Percentiles rank a stretch among this genome's conserved stretches.
Evolutionary conservation across 2,329 filamentous ascomycete species (phyloP).

Genomic region (Ascochyta koolunga): DNA sequence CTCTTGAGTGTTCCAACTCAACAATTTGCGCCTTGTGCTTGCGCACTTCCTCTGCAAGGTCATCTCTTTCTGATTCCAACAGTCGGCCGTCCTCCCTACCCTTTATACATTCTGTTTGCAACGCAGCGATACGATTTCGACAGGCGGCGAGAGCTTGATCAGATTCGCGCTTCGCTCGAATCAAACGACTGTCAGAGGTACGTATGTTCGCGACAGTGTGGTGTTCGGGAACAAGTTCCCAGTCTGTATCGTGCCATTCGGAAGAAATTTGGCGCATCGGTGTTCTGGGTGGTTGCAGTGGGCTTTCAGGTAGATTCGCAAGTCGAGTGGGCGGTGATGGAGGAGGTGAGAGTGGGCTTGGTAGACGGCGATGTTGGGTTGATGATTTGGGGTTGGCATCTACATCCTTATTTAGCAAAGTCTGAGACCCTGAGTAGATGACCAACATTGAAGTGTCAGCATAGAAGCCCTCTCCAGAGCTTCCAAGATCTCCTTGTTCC

Average conservation of each 20-base stretch:
- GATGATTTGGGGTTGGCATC: conserved; percentile 35
- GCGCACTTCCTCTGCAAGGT: conserved; percentile 35
- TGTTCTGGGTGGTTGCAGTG: conserved; percentile 26
- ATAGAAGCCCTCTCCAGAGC: conserved; percentile 44
- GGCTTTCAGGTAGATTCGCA: conserved; percentile 21
- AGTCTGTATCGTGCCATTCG: conserved; percentile 32
- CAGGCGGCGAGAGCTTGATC: conserved; percentile 45
- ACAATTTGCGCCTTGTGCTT: conserved; percentile 39
- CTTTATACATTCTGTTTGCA: conserved; percentile 40
- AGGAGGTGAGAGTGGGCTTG: conserved; percentile 41
- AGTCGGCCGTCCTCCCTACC: conserved; percentile 31
- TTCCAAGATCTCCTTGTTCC: conserved; percentile 46
- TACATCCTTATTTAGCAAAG: conserved; percentile 17
- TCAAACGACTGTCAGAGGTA: conserved; percentile 42
- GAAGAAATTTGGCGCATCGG: conserved; percentile 30
- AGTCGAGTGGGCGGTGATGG: conserved; percentile 39
- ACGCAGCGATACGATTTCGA: conserved; percentile 40
- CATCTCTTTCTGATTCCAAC: conserved; percentile 24
- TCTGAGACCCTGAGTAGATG: neutral
- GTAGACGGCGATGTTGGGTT: conserved; percentile 26
- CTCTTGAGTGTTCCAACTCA: conserved; percentile 36
- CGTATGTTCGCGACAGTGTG: conserved; percentile 27
- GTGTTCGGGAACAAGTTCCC: conserved; percentile 18
- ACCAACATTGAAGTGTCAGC: conserved; percentile 47
- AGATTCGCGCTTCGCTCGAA: conserved; percentile 46